These are phyloP conservation scores for Raphanus hybrid DNA, from an alignment of 441 rosid genomes.

Conservation along the genomic window DNA sequence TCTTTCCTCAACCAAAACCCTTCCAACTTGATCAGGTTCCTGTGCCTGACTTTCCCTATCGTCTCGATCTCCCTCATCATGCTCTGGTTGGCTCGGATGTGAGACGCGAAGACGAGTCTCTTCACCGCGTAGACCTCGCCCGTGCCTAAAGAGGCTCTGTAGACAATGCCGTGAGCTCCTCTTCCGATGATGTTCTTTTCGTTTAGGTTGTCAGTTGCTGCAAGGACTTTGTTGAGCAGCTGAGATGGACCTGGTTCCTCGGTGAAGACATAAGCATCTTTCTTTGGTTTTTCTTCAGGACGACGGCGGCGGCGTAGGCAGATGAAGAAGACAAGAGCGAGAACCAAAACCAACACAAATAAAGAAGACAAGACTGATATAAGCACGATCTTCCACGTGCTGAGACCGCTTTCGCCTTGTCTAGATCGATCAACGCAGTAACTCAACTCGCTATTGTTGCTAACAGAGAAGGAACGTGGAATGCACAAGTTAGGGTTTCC, in stretches of 20 bases:
- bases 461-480: conserved; percentile 42
- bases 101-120: conserved; percentile 57
- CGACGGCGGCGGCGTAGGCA: conserved; percentile 20
- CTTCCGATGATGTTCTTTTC: background rate
- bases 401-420: conserved; percentile 42
- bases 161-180: conserved; percentile 31
- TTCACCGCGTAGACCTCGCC: conserved; percentile 65
- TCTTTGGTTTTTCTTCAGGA: conserved; percentile 40
- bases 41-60: conserved; percentile 64
- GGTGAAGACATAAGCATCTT: conserved; percentile 44
- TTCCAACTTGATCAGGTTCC: conserved; percentile 73
- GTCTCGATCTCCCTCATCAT: conserved; percentile 70
- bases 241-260: conserved; percentile 60
- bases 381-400: conserved; percentile 40
- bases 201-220: background rate
- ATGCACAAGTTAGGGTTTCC: conserved; percentile 71
- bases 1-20: conserved; percentile 62
- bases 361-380: conserved; percentile 53
- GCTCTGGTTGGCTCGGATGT: conserved; percentile 54
- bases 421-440: conserved; percentile 47
- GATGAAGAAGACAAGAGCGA: conserved; percentile 44
- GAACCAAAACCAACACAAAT: conserved; percentile 39
- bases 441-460: conserved; percentile 41
- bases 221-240: conserved; percentile 40
- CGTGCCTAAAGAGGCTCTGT: conserved; percentile 57